Base-by-base conservation (phyloP, 2,329 filamentous ascomycete genomes). In the Basipetospora chlamydospora region DNA sequence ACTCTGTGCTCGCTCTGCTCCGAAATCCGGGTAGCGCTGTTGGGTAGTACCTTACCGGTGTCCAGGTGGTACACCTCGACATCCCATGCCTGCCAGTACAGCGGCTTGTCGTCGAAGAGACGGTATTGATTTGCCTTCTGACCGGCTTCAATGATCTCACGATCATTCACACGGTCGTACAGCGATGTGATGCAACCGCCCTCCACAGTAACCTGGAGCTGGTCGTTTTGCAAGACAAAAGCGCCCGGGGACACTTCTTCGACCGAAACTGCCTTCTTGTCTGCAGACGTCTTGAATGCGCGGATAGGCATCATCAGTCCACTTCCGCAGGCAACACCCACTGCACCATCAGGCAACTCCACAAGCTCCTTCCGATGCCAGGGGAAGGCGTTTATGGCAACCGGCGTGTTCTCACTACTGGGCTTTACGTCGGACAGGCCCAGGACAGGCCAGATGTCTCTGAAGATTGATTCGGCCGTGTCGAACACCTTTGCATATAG, bases 71-170 rank as follows among this genome's bases (percentile, higher is more conserved):
- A 98, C 20, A 96, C 87, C 57, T 98, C 90, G 5, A 96, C 88
- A 55, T 98, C 88, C 87, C 88, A 94, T 3, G 86, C 87, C 59
- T 95, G 84, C 87, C 86, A 96, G 63, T 92, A 94, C 17, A 95
- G 70, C 16, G 87, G 87, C 60, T 96, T 95, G 60, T 98, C 90
- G 51, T 98, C 90, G 49, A 92, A 96, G 17, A 96, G 76, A 44
- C 96, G 87, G 35, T 90, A 74, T 52, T 95, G 86, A 46, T 93
- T 94, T 17, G 80, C 87, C 54, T 87, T 87, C 17, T 72, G 70
- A 26, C 72, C 75, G 46, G 70, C 60, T 3, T 83, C 69, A 33
- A 98, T 71, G 15, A 93, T 59, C 54, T 98, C 86, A 35, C 88
- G 77, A 18, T 80, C 66, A 8, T 73, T 75, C 30, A 66, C 57